Evolutionary conservation across 169 alveolate species (phyloP).

Genomic region (Cardiosporidium cionae): DNA sequence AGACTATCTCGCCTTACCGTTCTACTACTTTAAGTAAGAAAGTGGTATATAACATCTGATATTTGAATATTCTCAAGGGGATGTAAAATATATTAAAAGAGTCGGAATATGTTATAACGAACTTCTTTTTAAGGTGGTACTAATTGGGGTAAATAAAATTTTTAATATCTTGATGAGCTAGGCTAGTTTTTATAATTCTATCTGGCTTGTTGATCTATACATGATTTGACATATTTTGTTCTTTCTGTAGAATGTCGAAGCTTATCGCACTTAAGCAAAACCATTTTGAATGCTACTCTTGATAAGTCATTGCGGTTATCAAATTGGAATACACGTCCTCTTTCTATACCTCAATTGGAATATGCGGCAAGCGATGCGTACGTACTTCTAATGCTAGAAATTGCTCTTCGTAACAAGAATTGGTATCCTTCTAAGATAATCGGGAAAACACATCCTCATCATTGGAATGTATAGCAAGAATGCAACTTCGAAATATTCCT

Average conservation of each 20-base stretch:
- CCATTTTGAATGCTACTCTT: slow-evolving; percentile 48
- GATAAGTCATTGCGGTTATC: slow-evolving; percentile 68
- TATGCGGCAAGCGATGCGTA: slow-evolving; percentile 77
- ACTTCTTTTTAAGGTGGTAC: neutral
- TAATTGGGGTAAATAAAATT: neutral
- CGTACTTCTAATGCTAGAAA: slow-evolving; percentile 38
- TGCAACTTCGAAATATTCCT: no score
- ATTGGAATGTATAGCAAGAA: no score
- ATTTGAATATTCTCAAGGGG: no score
- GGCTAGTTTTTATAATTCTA: neutral
- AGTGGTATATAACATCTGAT: no score
- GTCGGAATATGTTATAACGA: no score
- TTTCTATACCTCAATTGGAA: slow-evolving; percentile 56
- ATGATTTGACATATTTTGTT: neutral
- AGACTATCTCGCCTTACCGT: no score
- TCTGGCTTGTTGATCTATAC: neutral
- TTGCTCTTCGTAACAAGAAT: neutral
- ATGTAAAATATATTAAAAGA: no score
- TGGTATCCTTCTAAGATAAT: neutral
- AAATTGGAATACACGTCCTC: slow-evolving; percentile 78
- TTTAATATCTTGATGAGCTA: neutral
- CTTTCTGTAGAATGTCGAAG: slow-evolving; percentile 24
- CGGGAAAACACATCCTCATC: no score
- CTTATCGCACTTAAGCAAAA: slow-evolving; percentile 50
- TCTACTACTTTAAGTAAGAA: no score